phyloP scores from a whole-genome alignment of 2,329 filamentous ascomycete species.

The Lithohypha guttulata region DNA sequence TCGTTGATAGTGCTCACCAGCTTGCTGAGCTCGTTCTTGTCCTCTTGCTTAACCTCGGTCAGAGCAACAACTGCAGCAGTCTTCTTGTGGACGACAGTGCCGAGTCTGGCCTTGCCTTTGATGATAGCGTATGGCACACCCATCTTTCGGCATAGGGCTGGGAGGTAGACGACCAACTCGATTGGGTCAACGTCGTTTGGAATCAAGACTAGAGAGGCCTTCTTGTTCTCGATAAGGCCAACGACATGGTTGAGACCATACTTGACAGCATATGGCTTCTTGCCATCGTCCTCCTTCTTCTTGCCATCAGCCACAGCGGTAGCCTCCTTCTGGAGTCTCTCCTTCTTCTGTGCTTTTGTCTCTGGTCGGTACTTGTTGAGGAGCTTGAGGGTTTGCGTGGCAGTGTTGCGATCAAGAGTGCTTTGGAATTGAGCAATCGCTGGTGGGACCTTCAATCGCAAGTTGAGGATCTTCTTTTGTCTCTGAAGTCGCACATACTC shows the following conservation, averaged over 20 bases:
- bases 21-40: slow-evolving; percentile 97
- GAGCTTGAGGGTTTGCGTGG: slow-evolving; percentile 95
- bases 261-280: slow-evolving; percentile 99
- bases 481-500: slow-evolving; percentile 98
- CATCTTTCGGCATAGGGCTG: slow-evolving; percentile 99
- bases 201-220: slow-evolving; percentile 94
- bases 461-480: slow-evolving; percentile 88
- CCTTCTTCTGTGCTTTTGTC: slow-evolving; percentile 99
- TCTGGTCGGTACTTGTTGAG: slow-evolving; percentile 99
- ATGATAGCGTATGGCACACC: slow-evolving; percentile 98
- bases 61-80: slow-evolving; percentile 91
- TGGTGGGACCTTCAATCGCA: slow-evolving; percentile 97
- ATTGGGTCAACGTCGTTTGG: slow-evolving; percentile 99
- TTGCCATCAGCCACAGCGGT: slow-evolving; percentile 96
- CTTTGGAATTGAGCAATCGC: slow-evolving; percentile 96
- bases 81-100: slow-evolving; percentile 99
- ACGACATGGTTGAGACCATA: slow-evolving; percentile 99
- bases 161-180: slow-evolving; percentile 97
- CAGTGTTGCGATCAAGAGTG: slow-evolving; percentile 92
- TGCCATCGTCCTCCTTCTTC: slow-evolving; percentile 99
- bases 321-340: slow-evolving; percentile 95
- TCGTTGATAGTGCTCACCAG: slow-evolving; percentile 95
- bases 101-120: slow-evolving; percentile 99
- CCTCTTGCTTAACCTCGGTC: slow-evolving; percentile 94
- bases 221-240: slow-evolving; percentile 98